Base-by-base conservation (phyloP, 192 early-diverging fungal species). In the Paraglomus brasilianum region DNA sequence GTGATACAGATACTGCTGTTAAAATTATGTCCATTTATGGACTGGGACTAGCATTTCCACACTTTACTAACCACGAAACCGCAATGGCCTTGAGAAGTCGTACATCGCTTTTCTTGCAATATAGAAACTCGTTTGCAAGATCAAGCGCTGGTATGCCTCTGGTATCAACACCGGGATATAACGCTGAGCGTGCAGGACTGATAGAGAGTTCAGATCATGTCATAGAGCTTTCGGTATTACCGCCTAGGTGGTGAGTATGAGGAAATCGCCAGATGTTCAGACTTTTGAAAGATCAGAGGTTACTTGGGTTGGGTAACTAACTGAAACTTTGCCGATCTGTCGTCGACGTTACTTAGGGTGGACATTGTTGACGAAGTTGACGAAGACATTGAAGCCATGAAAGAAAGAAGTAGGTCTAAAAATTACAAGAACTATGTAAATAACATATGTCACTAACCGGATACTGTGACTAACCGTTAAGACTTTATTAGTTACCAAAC, bases 91-190 rank as follows among this genome's bases (percentile, higher is more conserved):
- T 94, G 11, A 86, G 96, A 63, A 91, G 86, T 73, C 89, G 95
- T 72, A 96, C 94, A 39, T 83, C 94, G 49, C 81, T 98, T 15
- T 98, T 96, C 77, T 76, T 95, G 53, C 93, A 98, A 80, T 96
- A 91, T 80, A 85, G 96, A 60, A 94, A 95, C 71, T 89, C 94
- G 9, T 93, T 92, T 73, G 85, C 82, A 21, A 69, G 91, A 46
- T 82, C 91, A 72, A 70, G 45, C 72, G 74, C 60, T 48, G 78
- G 78, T 70, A 81, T 76, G 63, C 79, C 73, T 72, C 78, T 68
- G 60, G 76, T 73, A 69, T 76, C 73, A 24, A 36, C 61, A 8
- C 59, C 62, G 6, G 63, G 59, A 8, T 77, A 78, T 41, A 70
- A 58, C 39, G 58, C 52, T 22, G 87, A 84, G 43, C 81, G 81